These are phyloP conservation scores for Penicillium lividum DNA, from an alignment of 495 filamentous ascomycete genomes.

Conservation along the genomic window DNA sequence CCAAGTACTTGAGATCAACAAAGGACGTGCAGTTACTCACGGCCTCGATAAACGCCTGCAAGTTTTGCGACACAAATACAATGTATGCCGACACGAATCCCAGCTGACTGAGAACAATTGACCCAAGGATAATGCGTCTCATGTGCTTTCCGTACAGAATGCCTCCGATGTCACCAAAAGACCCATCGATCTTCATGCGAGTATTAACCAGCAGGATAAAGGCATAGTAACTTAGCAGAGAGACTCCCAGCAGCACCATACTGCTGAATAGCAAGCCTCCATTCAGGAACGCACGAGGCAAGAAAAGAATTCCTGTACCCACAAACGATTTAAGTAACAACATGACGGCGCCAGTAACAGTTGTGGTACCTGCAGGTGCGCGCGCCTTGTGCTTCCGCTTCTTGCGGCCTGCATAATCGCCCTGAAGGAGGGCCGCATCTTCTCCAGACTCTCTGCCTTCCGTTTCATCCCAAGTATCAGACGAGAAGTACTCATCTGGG, in stretches of 20 bases:
- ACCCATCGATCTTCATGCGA: constrained; percentile 77
- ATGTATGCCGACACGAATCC: constrained; percentile 98
- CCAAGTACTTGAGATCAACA: constrained; percentile 85
- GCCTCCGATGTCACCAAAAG: constrained; percentile 95
- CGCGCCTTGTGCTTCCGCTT: constrained; percentile 70
- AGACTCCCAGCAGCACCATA: constrained; percentile 80
- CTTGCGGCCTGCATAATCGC: constrained; percentile 60
- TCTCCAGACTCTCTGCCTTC: constrained; percentile 76
- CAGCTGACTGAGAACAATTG: constrained; percentile 90
- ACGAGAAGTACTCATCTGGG: constrained; percentile 83
- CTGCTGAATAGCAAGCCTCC: constrained; percentile 98
- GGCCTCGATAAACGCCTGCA: constrained; percentile 87
- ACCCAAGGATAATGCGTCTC: constrained; percentile 80
- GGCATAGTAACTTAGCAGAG: constrained; percentile 87
- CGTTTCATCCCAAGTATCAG: constrained; percentile 58
- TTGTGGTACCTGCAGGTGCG: constrained; percentile 68
- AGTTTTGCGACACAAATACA: constrained; percentile 93
- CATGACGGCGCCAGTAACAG: constrained; percentile 70
- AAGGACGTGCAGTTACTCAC: constrained; percentile 78
- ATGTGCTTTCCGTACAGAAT: constrained; percentile 89
- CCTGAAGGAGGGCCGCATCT: constrained; percentile 75
- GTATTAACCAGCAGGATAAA: constrained; percentile 91
- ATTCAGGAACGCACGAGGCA: constrained; percentile 90
- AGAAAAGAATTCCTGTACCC: constrained; percentile 94
- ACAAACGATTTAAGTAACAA: constrained; percentile 95